A percentile compares a stretch with the other conserved stretches of the same genome.
Conservation (phyloP, 495 filamentous ascomycete species). For the Cladorrhinum samala region DNA sequence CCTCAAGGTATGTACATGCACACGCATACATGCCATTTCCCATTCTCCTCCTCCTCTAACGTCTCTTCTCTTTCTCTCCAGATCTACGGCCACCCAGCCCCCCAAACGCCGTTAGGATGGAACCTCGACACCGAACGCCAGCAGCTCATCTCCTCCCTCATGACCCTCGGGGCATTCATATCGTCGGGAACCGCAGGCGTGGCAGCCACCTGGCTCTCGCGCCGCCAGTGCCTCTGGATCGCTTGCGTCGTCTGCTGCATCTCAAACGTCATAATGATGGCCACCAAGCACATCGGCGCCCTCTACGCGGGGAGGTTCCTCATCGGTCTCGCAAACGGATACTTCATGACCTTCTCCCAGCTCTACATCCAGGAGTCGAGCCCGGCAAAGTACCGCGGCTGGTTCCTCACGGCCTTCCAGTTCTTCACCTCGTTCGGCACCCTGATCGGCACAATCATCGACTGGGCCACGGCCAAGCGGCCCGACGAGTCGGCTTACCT, state of each 20-base stretch:
- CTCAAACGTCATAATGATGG: constrained; percentile 53
- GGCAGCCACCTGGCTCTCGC: constrained; percentile 41
- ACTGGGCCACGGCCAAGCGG: constrained; percentile 50
- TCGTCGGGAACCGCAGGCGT: constrained; percentile 49
- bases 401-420: constrained; percentile 40
- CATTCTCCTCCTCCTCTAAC: background rate
- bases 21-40: too few relatives aligned
- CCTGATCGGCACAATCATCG: constrained; percentile 56
- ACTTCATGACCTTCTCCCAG: constrained; percentile 56
- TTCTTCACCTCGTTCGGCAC: constrained; percentile 41
- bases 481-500: constrained; percentile 45
- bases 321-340: constrained; percentile 51
- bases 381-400: constrained; percentile 45
- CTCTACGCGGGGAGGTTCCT: constrained; percentile 52
- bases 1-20: constrained; percentile 32
- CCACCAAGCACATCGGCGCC: constrained; percentile 44
- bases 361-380: constrained; percentile 50
- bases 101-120: constrained; percentile 42
- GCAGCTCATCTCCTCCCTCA: constrained; percentile 52
- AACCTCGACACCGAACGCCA: constrained; percentile 49
- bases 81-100: constrained; percentile 38
- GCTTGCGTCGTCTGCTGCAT: constrained; percentile 44
- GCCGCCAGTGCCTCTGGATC: constrained; percentile 43
- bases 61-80: constrained; percentile 5
- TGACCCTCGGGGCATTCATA: constrained; percentile 56